phyloP scores from a whole-genome alignment of 2,329 filamentous ascomycete species.

The Hypoxylon sp. region DNA sequence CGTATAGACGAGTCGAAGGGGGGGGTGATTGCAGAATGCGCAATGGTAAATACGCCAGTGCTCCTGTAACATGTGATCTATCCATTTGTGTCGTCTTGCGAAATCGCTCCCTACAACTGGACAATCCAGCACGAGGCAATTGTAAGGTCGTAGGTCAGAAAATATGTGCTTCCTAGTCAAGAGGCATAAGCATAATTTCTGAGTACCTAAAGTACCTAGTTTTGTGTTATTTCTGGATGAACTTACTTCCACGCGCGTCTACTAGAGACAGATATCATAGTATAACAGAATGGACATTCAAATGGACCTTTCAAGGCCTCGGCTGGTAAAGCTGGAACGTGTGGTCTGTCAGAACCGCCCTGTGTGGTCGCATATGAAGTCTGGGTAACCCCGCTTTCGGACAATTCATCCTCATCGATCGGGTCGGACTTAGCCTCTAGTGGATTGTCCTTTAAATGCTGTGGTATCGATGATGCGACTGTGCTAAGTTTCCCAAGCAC shows the following conservation, averaged over 20 bases:
- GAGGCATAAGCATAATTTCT: not conserved
- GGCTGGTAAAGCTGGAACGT: not conserved
- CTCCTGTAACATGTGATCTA: not conserved
- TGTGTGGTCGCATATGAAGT: slow-evolving; percentile 2
- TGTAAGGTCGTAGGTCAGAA: not conserved
- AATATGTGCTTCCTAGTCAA: slow-evolving; percentile 1
- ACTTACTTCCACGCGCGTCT: slow-evolving; percentile 1
- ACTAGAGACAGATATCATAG: not conserved
- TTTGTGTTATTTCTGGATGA: not conserved
- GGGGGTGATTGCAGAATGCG: not conserved
- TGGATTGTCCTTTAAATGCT: not conserved
- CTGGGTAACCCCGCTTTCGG: not conserved
- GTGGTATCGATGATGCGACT: slow-evolving; percentile 1
- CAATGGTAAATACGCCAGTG: slow-evolving; percentile 1
- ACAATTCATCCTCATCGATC: not conserved
- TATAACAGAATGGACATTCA: slow-evolving; percentile 1
- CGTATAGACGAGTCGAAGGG: not conserved
- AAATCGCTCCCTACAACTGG: not conserved
- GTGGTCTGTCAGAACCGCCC: not conserved
- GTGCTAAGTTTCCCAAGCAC: not conserved
- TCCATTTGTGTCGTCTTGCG: not conserved
- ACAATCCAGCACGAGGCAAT: not conserved
- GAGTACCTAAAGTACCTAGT: not conserved
- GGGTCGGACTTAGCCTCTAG: not conserved
- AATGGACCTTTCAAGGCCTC: not conserved